Conservation (phyloP, 2,329 filamentous ascomycete species). For the Ascomycota sp. region DNA sequence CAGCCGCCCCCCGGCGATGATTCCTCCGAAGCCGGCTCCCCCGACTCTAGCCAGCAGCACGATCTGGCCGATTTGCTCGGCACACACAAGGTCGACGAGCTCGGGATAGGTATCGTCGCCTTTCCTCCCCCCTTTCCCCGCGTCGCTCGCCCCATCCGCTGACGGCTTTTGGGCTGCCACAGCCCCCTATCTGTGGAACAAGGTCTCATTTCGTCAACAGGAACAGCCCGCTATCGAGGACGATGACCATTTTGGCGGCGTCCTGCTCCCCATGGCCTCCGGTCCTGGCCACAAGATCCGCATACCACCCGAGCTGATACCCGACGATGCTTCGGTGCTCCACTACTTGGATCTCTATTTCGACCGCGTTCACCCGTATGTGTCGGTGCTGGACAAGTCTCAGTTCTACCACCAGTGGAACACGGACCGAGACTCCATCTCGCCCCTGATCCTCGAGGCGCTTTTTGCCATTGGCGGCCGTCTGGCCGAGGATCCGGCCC, state of each 20-base stretch:
- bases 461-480: constrained; percentile 79
- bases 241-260: constrained; percentile 50
- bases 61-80: constrained; percentile 67
- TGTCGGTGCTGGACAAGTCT: constrained; percentile 68
- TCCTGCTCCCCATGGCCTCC: constrained; percentile 45
- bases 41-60: constrained; percentile 45
- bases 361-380: constrained; percentile 73
- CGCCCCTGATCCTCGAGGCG: constrained; percentile 71
- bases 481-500: constrained; percentile 61
- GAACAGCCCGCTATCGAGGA: constrained; percentile 48
- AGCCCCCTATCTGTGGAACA: constrained; percentile 72
- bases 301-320: constrained; percentile 87
- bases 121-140: not conserved
- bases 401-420: constrained; percentile 84
- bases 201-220: constrained; percentile 26
- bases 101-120: constrained; percentile 50
- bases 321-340: constrained; percentile 59
- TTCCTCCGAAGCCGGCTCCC: constrained; percentile 31
- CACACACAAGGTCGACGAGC: constrained; percentile 69
- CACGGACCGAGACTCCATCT: constrained; percentile 61
- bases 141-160: no score
- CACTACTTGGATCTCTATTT: constrained; percentile 87
- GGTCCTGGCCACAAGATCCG: constrained; percentile 59
- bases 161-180: no score
- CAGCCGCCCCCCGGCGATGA: constrained; percentile 10